Conservation (phyloP, 179 eudicot genomes). For the Pouteria campechiana region DNA sequence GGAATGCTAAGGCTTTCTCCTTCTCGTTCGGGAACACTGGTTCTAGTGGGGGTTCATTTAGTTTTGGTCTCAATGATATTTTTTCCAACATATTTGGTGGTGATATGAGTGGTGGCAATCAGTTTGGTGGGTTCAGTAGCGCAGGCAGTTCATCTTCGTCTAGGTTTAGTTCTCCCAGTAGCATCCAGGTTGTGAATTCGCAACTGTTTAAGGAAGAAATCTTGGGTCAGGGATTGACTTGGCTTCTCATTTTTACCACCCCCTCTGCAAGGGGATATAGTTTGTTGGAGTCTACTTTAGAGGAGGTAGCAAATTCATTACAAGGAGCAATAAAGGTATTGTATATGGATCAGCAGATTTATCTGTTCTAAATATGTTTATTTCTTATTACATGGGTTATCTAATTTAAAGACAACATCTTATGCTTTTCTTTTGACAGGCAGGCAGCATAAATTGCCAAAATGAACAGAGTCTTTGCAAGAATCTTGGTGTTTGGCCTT, state of each 20-base stretch:
- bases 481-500: conserved; percentile 46
- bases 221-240: conserved; percentile 52
- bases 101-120: conserved; percentile 41
- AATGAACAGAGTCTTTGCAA: conserved; percentile 55
- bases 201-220: conserved; percentile 63
- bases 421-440: conserved; percentile 29
- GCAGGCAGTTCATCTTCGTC: conserved; percentile 43
- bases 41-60: conserved; percentile 40
- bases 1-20: conserved; percentile 51
- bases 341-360: too few species aligned
- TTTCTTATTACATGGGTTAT: not conserved
- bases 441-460: conserved; percentile 70
- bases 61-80: conserved; percentile 68
- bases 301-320: conserved; percentile 46
- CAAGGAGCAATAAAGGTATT: conserved; percentile 73
- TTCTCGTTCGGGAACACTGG: conserved; percentile 84
- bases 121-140: conserved; percentile 44
- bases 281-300: conserved; percentile 43
- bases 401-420: too few species aligned
- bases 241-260: conserved; percentile 56
- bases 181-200: conserved; percentile 32
- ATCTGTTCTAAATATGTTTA: not conserved
- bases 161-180: conserved; percentile 27
- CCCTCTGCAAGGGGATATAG: conserved; percentile 31
- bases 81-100: conserved; percentile 75